Base-by-base conservation (phyloP, 805 yeast genomes). In the Yarrowia hollandica region DNA sequence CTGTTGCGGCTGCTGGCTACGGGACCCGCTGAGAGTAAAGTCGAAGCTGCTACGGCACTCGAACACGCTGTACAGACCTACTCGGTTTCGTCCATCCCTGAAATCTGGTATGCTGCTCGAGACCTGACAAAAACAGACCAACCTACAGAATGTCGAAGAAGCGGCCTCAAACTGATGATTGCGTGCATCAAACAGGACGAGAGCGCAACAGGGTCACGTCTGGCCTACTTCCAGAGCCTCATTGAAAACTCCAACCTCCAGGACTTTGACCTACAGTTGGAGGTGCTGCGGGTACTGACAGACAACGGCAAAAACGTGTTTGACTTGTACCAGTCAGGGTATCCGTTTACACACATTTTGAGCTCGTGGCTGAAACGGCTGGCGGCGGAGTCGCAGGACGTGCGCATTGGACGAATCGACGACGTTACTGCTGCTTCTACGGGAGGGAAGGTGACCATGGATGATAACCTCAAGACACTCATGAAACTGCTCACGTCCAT, bases 41-140 rank as follows among this genome's bases (percentile, higher is more conserved):
- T 73, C 1, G 73, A 77, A 1, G 83, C 86, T 0, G 83, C 87
- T 0, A 74, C 73, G 1, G 70, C 77, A 18, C 70, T 89, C 38
- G 72, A 79, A 6, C 76, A 76, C 1, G 74, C 82, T 3, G 69
- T 88, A 2, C 77, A 77, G 19, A 79, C 77, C 48, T 77, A 77
- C 52, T 74, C 84, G 3, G 77, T 83, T 2, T 76, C 84, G 0
- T 79, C 86, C 2, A 76, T 88, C 4, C 83, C 88, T 0, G 90
- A 86, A 62, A 76, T 88, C 1, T 89, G 96, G 96, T 82, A 84
- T 68, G 72, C 83, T 55, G 84, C 86, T 0, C 74, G 80, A 61
- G 81, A 78, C 54, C 70, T 85, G 68, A 75, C 87, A 54, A 73
- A 73, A 6, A 67, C 69, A 2, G 68, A 66, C 28, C 69, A 68